Evolutionary conservation across 768 basidiomycete species (phyloP), one percentile per base, ranked within the genome.

Genomic region (Collybiopsis confluens): DNA sequence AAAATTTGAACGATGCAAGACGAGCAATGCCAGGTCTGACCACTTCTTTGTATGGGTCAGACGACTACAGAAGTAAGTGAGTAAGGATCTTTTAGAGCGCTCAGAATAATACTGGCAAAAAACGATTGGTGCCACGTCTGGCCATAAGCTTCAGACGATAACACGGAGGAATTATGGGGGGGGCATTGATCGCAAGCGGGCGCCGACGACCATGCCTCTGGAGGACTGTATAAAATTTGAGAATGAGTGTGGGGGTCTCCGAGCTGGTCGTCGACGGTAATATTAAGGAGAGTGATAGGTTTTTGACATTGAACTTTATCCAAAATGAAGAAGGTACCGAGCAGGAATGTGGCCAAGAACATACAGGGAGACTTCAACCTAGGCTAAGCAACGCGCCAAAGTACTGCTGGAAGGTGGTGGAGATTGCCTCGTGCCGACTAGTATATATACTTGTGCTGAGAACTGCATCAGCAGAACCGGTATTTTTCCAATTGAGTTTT

Each of bases 181-280:
- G 48, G 23, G 21, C 49, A 50, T 20, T 47, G 26, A 10, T 16
- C 18, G 37, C 54, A 55, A 18, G 40, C 20, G 1, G 27, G 28
- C 11, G n/a, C 55, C 24, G 26, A 18, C 20, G 45, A 56, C 68
- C 66, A 67, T 1, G 27, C 49, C 1, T 46, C 43, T 13, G 53
- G 13, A 18, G 66, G 64, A 0, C 41, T 26, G 51, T 68, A 66
- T 4, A 40, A 33, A 27, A 66, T 57, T 4, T 60, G 54, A 27
- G 42, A 41, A 26, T 65, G 60, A 20, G 59, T 61, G 9, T 42
- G 8, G 27, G 57, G 55, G 54, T 64, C 59, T n/a, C 60, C 61
- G 40, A 54, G 53, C 16, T 60, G 61, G 56, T 70, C 69, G 61
- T 70, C 69, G 18, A 70, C 62, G 24, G 69, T 68, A 16, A 68